Evolutionary conservation across 2,329 filamentous ascomycete species (phyloP), one percentile per base, ranked within the genome.

Genomic region (Hypoxylon sp.): DNA sequence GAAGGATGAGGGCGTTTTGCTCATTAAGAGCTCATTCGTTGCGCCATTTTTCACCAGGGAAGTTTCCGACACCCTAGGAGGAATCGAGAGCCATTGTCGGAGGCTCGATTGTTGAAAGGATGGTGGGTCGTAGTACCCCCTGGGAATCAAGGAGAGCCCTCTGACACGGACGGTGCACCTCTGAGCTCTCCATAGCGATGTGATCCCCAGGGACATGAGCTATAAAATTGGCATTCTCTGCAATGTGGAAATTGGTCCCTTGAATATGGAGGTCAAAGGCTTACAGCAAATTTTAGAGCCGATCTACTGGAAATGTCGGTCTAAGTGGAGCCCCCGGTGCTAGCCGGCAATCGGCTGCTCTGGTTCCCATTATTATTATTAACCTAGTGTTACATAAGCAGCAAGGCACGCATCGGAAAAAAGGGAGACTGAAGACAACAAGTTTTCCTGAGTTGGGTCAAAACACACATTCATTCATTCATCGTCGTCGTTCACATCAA

Each of bases 121-220:
- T 19, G 55, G 54, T 65, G 54, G 68, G 61, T 61, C 59, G 63
- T 59, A 59, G 54, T 65, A 62, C 69, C 69, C 72, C 75, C 72
- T 76, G 71, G 70, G 71, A 73, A 73, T 68, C 61, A 70, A 67
- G 71, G 72, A 76, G 74, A 76, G 72, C 73, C 68, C 68, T 62
- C 68, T 67, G 59, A 67, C 59, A 65, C 65, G 64, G 47, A 46
- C 31, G 55, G 69, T 54, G 71, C 65, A 69, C 68, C 67, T 52
- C 65, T 62, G 74, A 69, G 75, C 75, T 72, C 75, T 75, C 75
- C 75, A 76, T 74, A 75, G 63, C 54, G 65, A 73, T 54, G 67
- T 72, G 71, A 77, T 59, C 68, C 73, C 76, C 72, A 75, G 74
- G 75, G 76, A 77, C 77, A 79, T 78, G 69, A 70, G 76, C 73